Percentiles rank a stretch among this genome's conserved stretches.
Conservation (phyloP, 805 yeast species). For the Metschnikowia rubicola region DNA sequence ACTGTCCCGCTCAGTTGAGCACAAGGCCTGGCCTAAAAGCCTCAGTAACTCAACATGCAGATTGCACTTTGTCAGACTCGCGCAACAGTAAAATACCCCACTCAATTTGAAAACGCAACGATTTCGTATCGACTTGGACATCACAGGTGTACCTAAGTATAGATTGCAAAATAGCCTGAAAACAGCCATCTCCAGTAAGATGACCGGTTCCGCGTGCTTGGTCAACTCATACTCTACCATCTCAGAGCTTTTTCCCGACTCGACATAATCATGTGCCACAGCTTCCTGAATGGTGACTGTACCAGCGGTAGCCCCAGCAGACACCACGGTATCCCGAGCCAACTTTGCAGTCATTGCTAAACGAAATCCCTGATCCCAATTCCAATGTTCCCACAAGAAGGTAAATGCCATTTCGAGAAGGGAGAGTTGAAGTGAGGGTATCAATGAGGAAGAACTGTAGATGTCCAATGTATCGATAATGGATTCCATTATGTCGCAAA, state of each 20-base stretch:
- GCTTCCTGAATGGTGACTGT: slow-evolving; percentile 8
- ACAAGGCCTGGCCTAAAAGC: slow-evolving; percentile 10
- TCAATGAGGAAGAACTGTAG: slow-evolving; percentile 1
- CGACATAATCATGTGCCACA: not conserved
- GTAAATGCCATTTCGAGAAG: slow-evolving; percentile 12
- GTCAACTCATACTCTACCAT: not conserved
- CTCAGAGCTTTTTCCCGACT: not conserved
- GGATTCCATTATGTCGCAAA: slow-evolving; percentile 10
- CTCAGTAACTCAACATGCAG: slow-evolving; percentile 13
- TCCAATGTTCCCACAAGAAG: slow-evolving; percentile 18
- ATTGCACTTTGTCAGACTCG: slow-evolving; percentile 9
- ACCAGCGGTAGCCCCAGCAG: slow-evolving; percentile 9
- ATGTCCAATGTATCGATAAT: slow-evolving; percentile 9
- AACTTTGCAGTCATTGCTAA: slow-evolving; percentile 5
- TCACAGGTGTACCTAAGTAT: slow-evolving; percentile 13
- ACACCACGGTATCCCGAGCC: slow-evolving; percentile 4
- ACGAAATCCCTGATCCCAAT: slow-evolving; percentile 7
- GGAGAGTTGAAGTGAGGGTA: slow-evolving; percentile 9
- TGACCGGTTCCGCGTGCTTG: slow-evolving; percentile 2
- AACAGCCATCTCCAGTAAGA: slow-evolving; percentile 5
- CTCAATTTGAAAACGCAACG: slow-evolving; percentile 9
- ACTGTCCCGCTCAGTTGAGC: slow-evolving; percentile 11
- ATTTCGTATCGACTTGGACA: slow-evolving; percentile 7
- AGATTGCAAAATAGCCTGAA: slow-evolving; percentile 17
- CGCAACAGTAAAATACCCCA: slow-evolving; percentile 13